Evolutionary conservation across 768 basidiomycete genomes (phyloP).

Genomic region (Lactarius akahatsu): DNA sequence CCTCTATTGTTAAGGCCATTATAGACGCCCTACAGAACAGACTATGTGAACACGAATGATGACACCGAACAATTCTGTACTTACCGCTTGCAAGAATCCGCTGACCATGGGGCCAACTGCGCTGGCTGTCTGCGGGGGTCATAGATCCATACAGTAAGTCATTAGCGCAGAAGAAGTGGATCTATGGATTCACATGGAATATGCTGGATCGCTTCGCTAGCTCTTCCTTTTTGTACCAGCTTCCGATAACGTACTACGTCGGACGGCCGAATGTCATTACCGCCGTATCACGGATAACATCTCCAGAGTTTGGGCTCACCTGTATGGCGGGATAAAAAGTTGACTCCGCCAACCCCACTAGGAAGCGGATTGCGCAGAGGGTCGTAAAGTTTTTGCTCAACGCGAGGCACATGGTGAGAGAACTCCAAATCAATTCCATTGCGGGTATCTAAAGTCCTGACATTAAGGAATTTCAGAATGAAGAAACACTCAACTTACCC

Average conservation of each 20-base stretch:
- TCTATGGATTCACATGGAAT: conserved; percentile 36
- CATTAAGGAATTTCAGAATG: too few relatives aligned
- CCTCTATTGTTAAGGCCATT: conserved; percentile 39
- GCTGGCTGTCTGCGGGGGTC: conserved; percentile 35
- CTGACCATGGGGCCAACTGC: conserved; percentile 44
- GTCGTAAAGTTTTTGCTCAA: conserved; percentile 37
- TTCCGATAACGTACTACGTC: conserved; percentile 39
- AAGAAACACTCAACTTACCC: neutral
- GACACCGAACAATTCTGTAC: neutral
- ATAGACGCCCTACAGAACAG: conserved; percentile 37
- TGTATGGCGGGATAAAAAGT: conserved; percentile 44
- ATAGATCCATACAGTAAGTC: neutral
- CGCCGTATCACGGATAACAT: too few relatives aligned
- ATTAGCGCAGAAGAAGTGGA: neutral
- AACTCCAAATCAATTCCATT: conserved; percentile 42
- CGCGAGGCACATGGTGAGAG: conserved; percentile 39
- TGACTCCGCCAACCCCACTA: conserved; percentile 42
- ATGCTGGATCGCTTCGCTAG: conserved; percentile 43
- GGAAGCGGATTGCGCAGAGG: conserved; percentile 38
- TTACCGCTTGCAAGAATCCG: conserved; percentile 41
- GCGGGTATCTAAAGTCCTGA: conserved; percentile 40
- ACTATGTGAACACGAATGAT: neutral
- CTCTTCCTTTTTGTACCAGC: conserved; percentile 46
- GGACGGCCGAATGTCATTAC: neutral
- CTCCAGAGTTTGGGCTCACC: neutral